Percentiles rank a stretch among this genome's conserved stretches.
phyloP scores from a whole-genome alignment of 2,329 filamentous ascomycete species.

The Phaeosphaeriaceae sp. region DNA sequence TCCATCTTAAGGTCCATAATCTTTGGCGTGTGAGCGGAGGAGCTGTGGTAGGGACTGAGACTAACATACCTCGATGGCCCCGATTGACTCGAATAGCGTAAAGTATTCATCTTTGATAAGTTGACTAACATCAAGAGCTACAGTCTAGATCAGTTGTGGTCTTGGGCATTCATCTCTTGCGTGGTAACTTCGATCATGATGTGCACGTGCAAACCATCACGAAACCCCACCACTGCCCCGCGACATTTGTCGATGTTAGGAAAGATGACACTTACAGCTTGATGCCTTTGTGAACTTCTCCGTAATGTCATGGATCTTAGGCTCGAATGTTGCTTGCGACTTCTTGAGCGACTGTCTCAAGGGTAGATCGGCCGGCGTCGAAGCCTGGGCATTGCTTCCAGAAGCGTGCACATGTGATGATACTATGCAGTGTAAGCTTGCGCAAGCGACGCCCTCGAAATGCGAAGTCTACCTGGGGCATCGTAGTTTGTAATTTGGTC shows the following conservation, averaged over 20 bases:
- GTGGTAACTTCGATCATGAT: background rate
- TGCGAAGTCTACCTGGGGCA: slow-evolving; percentile 23
- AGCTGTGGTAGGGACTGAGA: background rate
- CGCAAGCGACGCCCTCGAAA: background rate
- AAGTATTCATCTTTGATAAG: slow-evolving; percentile 94
- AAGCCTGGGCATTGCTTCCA: slow-evolving; percentile 19
- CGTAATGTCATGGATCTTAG: slow-evolving; percentile 62
- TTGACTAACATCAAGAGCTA: slow-evolving; percentile 79
- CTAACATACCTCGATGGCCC: slow-evolving; percentile 71
- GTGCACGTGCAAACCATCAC: slow-evolving; percentile 9
- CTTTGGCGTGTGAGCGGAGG: slow-evolving; percentile 55
- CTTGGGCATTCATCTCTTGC: background rate
- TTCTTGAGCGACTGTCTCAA: slow-evolving; percentile 38
- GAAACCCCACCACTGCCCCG: slow-evolving; percentile 18
- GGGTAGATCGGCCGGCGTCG: slow-evolving; percentile 30
- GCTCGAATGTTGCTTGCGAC: slow-evolving; percentile 30
- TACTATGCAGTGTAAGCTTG: slow-evolving; percentile 20
- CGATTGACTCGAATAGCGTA: slow-evolving; percentile 92
- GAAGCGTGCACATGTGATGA: slow-evolving; percentile 23
- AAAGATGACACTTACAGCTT: slow-evolving; percentile 51
- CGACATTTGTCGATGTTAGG: background rate
- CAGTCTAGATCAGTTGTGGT: slow-evolving; percentile 19
- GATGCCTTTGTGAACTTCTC: slow-evolving; percentile 61
- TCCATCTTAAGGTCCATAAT: slow-evolving; percentile 99
- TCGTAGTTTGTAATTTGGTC: slow-evolving; percentile 13